Evolutionary conservation across 2,329 filamentous ascomycete genomes (phyloP), one percentile per base, ranked within the genome.

Genomic region (Monilinia fructicola): DNA sequence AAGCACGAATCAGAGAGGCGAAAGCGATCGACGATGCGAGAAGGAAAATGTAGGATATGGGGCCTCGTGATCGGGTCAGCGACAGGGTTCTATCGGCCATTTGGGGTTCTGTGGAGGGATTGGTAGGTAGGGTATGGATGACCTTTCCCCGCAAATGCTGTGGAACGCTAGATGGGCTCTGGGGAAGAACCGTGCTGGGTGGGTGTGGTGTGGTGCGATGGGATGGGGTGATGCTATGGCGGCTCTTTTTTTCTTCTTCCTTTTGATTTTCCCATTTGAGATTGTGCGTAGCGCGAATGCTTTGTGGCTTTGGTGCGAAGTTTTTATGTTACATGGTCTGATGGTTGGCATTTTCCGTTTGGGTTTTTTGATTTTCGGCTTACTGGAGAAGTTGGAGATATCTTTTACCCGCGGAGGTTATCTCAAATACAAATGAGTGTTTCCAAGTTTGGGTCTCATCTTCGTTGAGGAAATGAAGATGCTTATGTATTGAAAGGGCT

Each of bases 381-480:
- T 23, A 12, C n/a, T 50, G 46, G 14, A 23, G 10, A 6, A 11
- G 46, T 12, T 50, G 12, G 12, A 16, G 16, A 16, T 26, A 14
- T 50, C 11, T n/a, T 26, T 12, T 50, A 50, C 46, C 46, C 11
- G 46, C 10, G 21, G 10, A 23, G 31, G 31, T 35, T 35, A 26
- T 50, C 7, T 50, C 5, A 26, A 14, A 11, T 35, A 10, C n/a
- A 50, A 26, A 50, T 50, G 46, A 26, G n/a, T 50, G 46, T 26
- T 50, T 14, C 10, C 46, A 14, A 50, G n/a, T 14, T 11, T 10
- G 12, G 0, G 5, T 50, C 7, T 46, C 21, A 14, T 4, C 46
- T 50, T 74, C 64, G 70, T 76, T 64, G 74, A 77, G 71, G 70
- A 74, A 70, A 75, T 74, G 72, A 76, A 74, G 68, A 71, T 69